Percentiles rank a stretch among this genome's conserved stretches.
These are phyloP conservation scores for Phialemonium atrogriseum DNA, from an alignment of 2,329 filamentous ascomycete species.

Conservation along the genomic window DNA sequence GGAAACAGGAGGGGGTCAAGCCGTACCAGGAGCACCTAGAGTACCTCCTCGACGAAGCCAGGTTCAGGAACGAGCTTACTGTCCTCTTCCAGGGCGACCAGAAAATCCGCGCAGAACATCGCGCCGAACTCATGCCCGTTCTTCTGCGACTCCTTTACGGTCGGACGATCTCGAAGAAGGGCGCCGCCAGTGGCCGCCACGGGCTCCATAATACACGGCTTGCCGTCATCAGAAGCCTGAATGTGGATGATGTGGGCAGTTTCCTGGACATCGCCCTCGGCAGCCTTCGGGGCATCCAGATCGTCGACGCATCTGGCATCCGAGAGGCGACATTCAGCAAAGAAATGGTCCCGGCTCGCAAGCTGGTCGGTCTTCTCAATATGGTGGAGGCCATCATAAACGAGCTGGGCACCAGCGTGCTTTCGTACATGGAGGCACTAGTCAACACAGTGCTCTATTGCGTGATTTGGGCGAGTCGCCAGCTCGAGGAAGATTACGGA, in stretches of 20 bases:
- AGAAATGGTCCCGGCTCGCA: constrained; percentile 58
- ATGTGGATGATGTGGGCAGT: constrained; percentile 62
- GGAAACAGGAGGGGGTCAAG: constrained; percentile 72
- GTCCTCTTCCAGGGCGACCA: constrained; percentile 74
- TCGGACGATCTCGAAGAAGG: constrained; percentile 74
- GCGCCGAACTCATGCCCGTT: constrained; percentile 69
- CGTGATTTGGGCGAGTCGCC: constrained; percentile 58
- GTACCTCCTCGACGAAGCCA: constrained; percentile 80
- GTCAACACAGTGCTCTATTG: constrained; percentile 77
- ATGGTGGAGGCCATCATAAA: constrained; percentile 84
- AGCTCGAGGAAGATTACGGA: constrained; percentile 24
- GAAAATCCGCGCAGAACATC: constrained; percentile 65
- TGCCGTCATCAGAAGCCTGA: constrained; percentile 70
- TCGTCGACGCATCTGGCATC: constrained; percentile 43
- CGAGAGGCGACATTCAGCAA: constrained; percentile 45
- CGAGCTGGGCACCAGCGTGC: constrained; percentile 68
- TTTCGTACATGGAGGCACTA: constrained; percentile 58
- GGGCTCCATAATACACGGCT: constrained; percentile 76
- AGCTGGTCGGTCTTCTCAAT: constrained; percentile 85
- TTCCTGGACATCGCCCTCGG: constrained; percentile 81
- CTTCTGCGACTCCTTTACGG: constrained; percentile 84
- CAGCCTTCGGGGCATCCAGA: constrained; percentile 50
- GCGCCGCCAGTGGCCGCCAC: constrained; percentile 66
- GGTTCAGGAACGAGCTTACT: constrained; percentile 90
- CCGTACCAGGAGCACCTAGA: constrained; percentile 79